Base-by-base conservation (phyloP, 768 basidiomycete genomes). In the Pholiota microspora region DNA sequence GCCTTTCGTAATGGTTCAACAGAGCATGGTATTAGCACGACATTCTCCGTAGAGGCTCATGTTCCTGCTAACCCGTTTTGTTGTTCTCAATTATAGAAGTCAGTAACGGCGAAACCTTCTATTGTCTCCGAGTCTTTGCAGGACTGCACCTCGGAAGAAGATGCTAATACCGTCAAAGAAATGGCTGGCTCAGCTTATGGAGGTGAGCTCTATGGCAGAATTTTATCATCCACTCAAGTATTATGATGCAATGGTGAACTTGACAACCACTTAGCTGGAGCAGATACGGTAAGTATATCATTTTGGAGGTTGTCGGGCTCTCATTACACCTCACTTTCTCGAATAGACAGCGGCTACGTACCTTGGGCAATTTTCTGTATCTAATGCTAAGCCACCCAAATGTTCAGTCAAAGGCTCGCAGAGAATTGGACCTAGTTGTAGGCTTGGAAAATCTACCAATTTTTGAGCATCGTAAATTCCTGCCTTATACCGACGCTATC, bases 371-470 rank as follows among this genome's bases (percentile, higher is more conserved):
- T 4, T 64, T 74, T 57, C 52, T 74, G 29, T 63, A 73, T 21
- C 60, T 66, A 10, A 64, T 73, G 63, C 45, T 64, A 3, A 46
- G 55, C 12, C 48, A 70, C 51, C 71, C 70, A 0, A 62, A 70
- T 2, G 59, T 63, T 0, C 69, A 71, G 54, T 45, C 46, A 16
- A 67, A 65, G 50, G 72, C 68, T 5, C 71, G 69, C 53, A 57
- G 31, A 15, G 71, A 73, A 50, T 55, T 74, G 16, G 69, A 73
- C 51, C 35, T 55, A 0, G 61, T 72, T 12, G 54, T 72, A 15
- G 71, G 71, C 5, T 28, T 25, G 2, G 56, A 64, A 10, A 59
- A 68, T 4, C 58, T 73, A 21, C 68, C 70, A 1, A 56, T 49
- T 2, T 62, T 66, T 45, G 59, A 61, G 10, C 69, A 71, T 52